phyloP scores from a whole-genome alignment of 2,329 filamentous ascomycete species.

The Fusarium equiseti region DNA sequence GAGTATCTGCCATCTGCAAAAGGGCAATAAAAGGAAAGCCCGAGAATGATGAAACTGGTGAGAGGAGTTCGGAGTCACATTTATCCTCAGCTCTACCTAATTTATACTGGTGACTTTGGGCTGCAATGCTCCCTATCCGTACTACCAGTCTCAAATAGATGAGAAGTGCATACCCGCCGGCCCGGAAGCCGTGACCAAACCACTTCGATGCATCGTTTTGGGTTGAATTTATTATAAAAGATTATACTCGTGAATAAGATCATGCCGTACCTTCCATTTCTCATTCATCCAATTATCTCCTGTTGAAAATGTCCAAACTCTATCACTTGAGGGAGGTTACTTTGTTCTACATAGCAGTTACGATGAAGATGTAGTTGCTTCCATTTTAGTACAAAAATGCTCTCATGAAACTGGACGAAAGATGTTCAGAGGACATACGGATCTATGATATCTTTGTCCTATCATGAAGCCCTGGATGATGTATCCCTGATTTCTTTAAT shows the following conservation, averaged over 20 bases:
- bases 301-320: not conserved
- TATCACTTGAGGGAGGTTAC: not conserved
- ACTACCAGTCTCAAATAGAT: constrained; percentile 1
- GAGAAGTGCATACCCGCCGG: constrained; percentile 21
- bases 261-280: not conserved
- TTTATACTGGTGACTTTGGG: not conserved
- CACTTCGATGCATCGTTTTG: not conserved
- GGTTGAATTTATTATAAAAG: not conserved
- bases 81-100: not conserved
- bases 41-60: constrained; percentile 5
- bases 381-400: not conserved
- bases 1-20: constrained; percentile 8
- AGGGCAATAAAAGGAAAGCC: not conserved
- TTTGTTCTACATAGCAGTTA: no score
- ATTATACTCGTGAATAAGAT: not conserved
- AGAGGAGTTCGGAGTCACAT: not conserved
- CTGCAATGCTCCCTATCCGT: constrained; percentile 16
- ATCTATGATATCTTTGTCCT: no score
- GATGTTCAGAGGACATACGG: no score
- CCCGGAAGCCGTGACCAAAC: constrained; percentile 25
- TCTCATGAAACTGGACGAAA: not conserved
- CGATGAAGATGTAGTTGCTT: not conserved
- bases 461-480: no score
- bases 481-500: no score
- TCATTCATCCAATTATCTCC: not conserved